A percentile compares a stretch with the other conserved stretches of the same genome.
Conservation (phyloP, 805 yeast genomes). For the Metschnikowia vanudenii region DNA sequence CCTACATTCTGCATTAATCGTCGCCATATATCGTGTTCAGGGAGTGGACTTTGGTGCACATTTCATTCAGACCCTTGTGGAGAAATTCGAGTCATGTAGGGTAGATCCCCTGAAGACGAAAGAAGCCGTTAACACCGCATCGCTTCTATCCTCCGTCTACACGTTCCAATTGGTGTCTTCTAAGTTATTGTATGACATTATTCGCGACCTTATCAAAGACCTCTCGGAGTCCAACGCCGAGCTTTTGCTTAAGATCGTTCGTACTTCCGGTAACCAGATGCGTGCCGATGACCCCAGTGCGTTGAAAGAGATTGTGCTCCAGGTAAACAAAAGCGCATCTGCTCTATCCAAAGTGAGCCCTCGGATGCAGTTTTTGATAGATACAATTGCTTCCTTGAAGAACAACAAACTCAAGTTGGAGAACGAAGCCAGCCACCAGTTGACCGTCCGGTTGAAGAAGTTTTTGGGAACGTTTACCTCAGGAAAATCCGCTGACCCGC, state of each 20-base stretch:
- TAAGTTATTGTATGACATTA: constrained; percentile 72
- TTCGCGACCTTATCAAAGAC: constrained; percentile 50
- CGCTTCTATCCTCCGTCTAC: constrained; percentile 74
- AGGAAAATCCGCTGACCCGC: constrained; percentile 60
- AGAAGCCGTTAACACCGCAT: constrained; percentile 64
- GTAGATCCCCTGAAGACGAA: constrained; percentile 32
- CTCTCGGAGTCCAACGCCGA: constrained; percentile 76
- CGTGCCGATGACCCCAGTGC: constrained; percentile 89
- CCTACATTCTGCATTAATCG: constrained; percentile 73
- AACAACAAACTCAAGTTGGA: constrained; percentile 69
- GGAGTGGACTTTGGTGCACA: constrained; percentile 91
- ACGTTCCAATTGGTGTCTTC: constrained; percentile 75
- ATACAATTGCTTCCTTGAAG: constrained; percentile 79
- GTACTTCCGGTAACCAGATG: constrained; percentile 78
- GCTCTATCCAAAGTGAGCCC: constrained; percentile 40
- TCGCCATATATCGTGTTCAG: constrained; percentile 70
- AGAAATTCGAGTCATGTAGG: constrained; percentile 51
- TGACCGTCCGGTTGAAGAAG: constrained; percentile 61
- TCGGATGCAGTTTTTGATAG: constrained; percentile 80
- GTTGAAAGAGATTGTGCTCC: constrained; percentile 70
- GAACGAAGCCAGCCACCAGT: constrained; percentile 50
- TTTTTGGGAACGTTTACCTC: constrained; percentile 52
- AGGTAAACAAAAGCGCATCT: constrained; percentile 37
- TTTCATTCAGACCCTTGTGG: constrained; percentile 78
- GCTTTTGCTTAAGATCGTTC: constrained; percentile 65